Evolutionary conservation across 2,329 filamentous ascomycete species (phyloP), one percentile per base, ranked within the genome.

Genomic region (Hymenoscyphus fraxineus): DNA sequence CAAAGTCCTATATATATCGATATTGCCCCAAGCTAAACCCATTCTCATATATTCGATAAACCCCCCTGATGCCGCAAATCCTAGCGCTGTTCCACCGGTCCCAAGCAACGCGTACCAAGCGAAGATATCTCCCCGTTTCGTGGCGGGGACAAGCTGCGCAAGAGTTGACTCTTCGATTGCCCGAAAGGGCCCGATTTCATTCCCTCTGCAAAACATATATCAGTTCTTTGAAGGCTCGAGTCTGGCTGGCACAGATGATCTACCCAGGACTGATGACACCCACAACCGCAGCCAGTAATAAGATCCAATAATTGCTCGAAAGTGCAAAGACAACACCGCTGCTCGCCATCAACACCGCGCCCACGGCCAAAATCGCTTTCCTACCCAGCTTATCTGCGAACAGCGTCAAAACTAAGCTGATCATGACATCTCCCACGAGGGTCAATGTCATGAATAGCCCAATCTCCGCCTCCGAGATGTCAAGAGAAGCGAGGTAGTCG

Each of bases 401-500:
- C 6, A 85, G 71, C 0, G 86, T 86, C 58, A 89, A 78, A 27
- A 84, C 44, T 64, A 88, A 82, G 70, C 85, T 87, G 66, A 88
- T 82, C 54, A 79, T 71, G 3, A 84, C 80, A 73, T 89, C 87
- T 32, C 86, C 87, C 15, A 80, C 76, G 16, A 89, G 75, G 0
- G 87, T 89, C 67, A 88, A 73, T 0, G 85, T 88, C 86, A 89
- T 88, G 76, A 89, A 89, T 0, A 88, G 75, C 2, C 86, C 87
- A 65, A 85, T 84, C 39, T 76, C 77, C 0, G 80, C 77, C 64
- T 85, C 79, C 1, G 83, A 80, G 54, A 83, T 78, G 9, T 76
- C 78, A 1, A 88, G 77, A 1, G 76, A 78, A 15, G 78, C 77
- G 7, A 89, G 79, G 67, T 83, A 87, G 27, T 82, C 77, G 12